Evolutionary conservation across 1,284 basidiomycete species (phyloP).

Genomic region (Puccinia triticina): DNA sequence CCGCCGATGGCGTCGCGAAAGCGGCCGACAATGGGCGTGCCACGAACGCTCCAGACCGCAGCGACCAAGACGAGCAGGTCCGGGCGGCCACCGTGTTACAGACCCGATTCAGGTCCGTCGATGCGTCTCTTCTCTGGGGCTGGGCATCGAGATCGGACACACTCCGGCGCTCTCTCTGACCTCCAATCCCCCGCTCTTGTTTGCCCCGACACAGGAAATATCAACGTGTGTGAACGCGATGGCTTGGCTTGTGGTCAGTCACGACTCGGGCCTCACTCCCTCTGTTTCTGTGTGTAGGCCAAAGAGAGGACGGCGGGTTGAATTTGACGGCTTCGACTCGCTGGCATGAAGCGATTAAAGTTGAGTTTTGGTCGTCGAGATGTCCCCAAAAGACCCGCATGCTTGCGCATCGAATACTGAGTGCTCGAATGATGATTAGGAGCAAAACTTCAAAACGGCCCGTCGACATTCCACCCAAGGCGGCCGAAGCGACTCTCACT

Average conservation of each 20-base stretch:
- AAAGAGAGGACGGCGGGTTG: slow-evolving; percentile 46
- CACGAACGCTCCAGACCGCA: too few species aligned
- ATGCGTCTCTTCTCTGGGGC: not conserved
- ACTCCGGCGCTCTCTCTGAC: too few species aligned
- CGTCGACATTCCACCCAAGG: slow-evolving; percentile 7
- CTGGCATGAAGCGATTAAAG: slow-evolving; percentile 55
- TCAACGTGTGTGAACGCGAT: not conserved
- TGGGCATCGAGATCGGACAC: too few species aligned
- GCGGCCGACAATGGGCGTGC: not conserved
- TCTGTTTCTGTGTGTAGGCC: not conserved
- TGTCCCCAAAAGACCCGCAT: not conserved
- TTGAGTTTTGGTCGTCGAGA: slow-evolving; percentile 21
- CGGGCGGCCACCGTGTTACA: not conserved
- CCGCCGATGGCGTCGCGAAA: not conserved
- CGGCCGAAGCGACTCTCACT: slow-evolving; percentile 44
- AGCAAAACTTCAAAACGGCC: slow-evolving; percentile 7
- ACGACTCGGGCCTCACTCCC: too few species aligned
- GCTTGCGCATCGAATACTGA: not conserved
- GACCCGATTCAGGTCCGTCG: not conserved
- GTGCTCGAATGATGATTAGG: not conserved
- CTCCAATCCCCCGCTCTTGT: not conserved
- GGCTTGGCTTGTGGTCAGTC: not conserved
- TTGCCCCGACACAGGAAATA: not conserved
- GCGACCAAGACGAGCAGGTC: not conserved
- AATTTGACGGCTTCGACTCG: slow-evolving; percentile 54